Conservation (phyloP, 768 basidiomycete species). For the Paxillus involutus region DNA sequence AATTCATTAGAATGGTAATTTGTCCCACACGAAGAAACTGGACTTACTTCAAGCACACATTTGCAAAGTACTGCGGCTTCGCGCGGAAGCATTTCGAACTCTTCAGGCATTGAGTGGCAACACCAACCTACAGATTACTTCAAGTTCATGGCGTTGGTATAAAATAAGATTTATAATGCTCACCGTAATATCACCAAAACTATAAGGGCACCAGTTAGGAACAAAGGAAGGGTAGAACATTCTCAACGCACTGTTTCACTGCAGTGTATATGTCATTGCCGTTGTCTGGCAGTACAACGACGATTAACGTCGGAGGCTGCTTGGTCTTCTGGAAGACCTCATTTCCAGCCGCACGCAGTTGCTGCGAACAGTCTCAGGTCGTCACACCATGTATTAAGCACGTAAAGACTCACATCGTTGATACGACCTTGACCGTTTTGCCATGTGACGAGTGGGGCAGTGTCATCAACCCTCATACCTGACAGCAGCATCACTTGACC, state of each 20-base stretch:
- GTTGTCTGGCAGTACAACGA: slow-evolving; percentile 70
- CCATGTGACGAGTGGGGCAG: slow-evolving; percentile 47
- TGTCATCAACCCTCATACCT: slow-evolving; percentile 61
- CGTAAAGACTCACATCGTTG: slow-evolving; percentile 34
- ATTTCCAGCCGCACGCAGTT: slow-evolving; percentile 51
- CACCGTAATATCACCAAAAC: slow-evolving; percentile 71
- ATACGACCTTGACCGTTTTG: slow-evolving; percentile 60
- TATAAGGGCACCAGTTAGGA: slow-evolving; percentile 27
- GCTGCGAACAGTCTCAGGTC: slow-evolving; percentile 25
- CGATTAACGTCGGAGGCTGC: slow-evolving; percentile 54
- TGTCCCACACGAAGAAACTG: neutral
- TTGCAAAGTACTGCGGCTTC: slow-evolving; percentile 78
- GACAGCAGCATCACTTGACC: neutral
- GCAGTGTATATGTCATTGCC: slow-evolving; percentile 76
- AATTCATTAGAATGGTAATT: neutral
- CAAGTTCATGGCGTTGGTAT: neutral
- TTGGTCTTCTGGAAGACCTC: slow-evolving; percentile 42
- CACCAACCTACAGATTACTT: slow-evolving; percentile 49
- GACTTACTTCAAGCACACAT: slow-evolving; percentile 74
- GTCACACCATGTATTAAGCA: neutral
- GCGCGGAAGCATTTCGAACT: slow-evolving; percentile 62
- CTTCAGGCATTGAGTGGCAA: slow-evolving; percentile 80
- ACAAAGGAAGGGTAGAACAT: neutral
- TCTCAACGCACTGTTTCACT: slow-evolving; percentile 67
- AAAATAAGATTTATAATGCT: slow-evolving; percentile 9